Base-by-base conservation (phyloP, 1,284 basidiomycete species). In the Moesziomyces antarcticus region DNA sequence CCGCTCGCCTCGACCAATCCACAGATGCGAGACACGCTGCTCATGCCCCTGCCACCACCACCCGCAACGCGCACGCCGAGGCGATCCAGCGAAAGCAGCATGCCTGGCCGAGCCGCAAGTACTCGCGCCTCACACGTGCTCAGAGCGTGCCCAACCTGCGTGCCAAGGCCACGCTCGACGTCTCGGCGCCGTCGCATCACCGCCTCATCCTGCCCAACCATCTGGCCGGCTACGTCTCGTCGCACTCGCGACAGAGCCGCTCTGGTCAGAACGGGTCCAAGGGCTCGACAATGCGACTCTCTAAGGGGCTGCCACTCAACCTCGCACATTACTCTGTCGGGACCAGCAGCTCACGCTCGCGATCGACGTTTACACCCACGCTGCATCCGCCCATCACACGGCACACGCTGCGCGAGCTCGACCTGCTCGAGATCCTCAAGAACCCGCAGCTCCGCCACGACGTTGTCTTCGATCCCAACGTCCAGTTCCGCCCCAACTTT, bases 391-490 rank as follows among this genome's bases (percentile, higher is more conserved):
- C 92, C 53, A 92, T 96, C 83, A 94, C 93, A 79, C 88, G 91
- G 48, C 88, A 90, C 55, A 93, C 92, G 0, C 86, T 97, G 77
- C 90, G 90, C 80, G 92, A 94, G 82, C 87, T 97, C 47, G 93
- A 97, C 83, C 86, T 95, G 25, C 89, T 91, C 69, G 89, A 91
- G 67, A 94, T 96, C 75, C 87, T 96, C 65, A 89, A 91, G 60
- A 94, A 94, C 82, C 92, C 92, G 24, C 93, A 94, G 84, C 90
- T 97, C 67, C 91, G 93, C 45, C 94, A 97, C 83, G 94, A 97
- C 85, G 88, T 96, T 69, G 89, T 96, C 67, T 96, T 96, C 78
- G 93, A 84, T 46, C 71, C 74, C 20, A 78, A 79, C 48, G 76
- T 85, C 33, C 81, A 82, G 74, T 85, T 85, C 66, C 76, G 84